phyloP scores from a whole-genome alignment of 2,329 filamentous ascomycete genomes.

The Westerdykella ornata region DNA sequence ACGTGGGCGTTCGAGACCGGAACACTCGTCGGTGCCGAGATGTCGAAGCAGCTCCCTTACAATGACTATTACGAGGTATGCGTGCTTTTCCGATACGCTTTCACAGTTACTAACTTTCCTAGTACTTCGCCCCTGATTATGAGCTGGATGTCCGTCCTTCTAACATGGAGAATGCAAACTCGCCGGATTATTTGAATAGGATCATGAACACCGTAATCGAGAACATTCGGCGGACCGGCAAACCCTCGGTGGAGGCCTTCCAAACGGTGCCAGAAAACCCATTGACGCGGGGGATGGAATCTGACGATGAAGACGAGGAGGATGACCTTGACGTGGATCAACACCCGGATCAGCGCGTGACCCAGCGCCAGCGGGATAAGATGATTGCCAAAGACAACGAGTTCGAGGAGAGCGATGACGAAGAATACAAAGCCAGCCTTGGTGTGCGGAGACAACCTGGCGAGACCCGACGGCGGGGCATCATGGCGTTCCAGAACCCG shows the following conservation, averaged over 20 bases:
- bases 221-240: slow-evolving; percentile 58
- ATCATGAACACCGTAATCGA: slow-evolving; percentile 60
- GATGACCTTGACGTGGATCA: slow-evolving; percentile 73
- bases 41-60: slow-evolving; percentile 78
- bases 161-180: slow-evolving; percentile 68
- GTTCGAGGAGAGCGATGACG: slow-evolving; percentile 69
- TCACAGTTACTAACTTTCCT: slow-evolving; percentile 17
- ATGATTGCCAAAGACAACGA: slow-evolving; percentile 70
- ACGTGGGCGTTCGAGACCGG: slow-evolving; percentile 65
- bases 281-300: slow-evolving; percentile 52
- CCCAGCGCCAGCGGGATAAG: slow-evolving; percentile 76
- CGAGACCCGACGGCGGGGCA: slow-evolving; percentile 48
- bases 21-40: slow-evolving; percentile 73
- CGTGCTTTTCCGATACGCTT: background rate
- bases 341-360: slow-evolving; percentile 76
- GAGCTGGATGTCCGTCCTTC: slow-evolving; percentile 62
- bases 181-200: slow-evolving; percentile 60
- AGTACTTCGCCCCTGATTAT: slow-evolving; percentile 65
- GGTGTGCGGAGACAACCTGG: slow-evolving; percentile 58
- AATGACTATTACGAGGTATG: slow-evolving; percentile 83
- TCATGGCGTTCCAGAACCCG: slow-evolving; percentile 56
- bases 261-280: slow-evolving; percentile 55
- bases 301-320: slow-evolving; percentile 58
- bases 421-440: slow-evolving; percentile 67
- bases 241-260: slow-evolving; percentile 46